Evolutionary conservation across 2,329 filamentous ascomycete species (phyloP), one percentile per base, ranked within the genome.

Genomic region (Aspergillus neoniger): DNA sequence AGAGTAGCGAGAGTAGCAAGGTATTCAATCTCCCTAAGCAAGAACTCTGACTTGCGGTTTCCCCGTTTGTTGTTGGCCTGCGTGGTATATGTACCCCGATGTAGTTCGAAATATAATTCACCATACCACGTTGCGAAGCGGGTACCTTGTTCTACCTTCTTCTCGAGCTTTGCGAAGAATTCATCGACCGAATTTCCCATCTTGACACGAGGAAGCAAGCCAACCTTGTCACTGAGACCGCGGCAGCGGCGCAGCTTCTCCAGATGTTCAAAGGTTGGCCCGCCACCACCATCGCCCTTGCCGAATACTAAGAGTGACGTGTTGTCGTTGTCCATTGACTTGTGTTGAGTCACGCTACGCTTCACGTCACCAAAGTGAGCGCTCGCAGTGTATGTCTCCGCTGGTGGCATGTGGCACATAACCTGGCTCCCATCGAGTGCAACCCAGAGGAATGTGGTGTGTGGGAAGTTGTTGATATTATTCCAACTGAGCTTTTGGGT

Each of bases 401-500:
- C 86, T 1, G 95, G 95, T 3, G 93, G 88, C 95, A 99, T 99
- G 73, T 99, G 95, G 76, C 94, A 98, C 63, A 99, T 87, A 66
- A 99, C 95, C 73, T 98, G 95, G 71, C 91, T 96, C 60, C 95
- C 94, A 75, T 99, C 95, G 14, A 97, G 86, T 12, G 92, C 87
- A 32, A 99, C 93, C 95, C 95, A 99, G 77, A 96, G 96, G 83
- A 99, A 99, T 0, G 95, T 98, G 5, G 95, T 98, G 74, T 98
- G 95, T 0, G 95, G 95, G 79, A 98, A 99, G 72, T 91, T 96
- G 80, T 98, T 98, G 84, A 98, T 98, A 75, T 98, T 98, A 81
- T 98, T 98, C 95, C 95, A 99, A 81, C 94, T 98, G 61, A 99
- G 83, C 80, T 99, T 99, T 77, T 99, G 95, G 0, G 95, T 99